Conservation (phyloP, 1,284 basidiomycete species). For the Sanghuangporus sanghuang region DNA sequence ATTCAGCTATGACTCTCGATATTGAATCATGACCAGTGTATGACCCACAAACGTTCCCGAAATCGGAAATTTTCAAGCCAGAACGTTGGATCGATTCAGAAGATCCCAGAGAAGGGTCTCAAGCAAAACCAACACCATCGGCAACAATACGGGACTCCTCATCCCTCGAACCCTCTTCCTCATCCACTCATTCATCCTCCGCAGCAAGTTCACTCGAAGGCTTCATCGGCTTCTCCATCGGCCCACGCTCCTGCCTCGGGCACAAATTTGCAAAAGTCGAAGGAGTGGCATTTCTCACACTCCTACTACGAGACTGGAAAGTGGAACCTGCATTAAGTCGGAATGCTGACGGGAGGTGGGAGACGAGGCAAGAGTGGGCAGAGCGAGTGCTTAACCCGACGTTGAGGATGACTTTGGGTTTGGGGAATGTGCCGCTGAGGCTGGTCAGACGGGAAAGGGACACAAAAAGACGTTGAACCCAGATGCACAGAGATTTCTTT, state of each 20-base stretch:
- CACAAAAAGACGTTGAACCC: background rate
- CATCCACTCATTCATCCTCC: background rate
- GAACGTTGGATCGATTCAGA: conserved; percentile 10
- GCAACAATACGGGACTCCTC: background rate
- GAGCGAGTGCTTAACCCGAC: conserved; percentile 1
- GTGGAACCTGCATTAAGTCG: conserved; percentile 10
- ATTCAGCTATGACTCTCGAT: background rate
- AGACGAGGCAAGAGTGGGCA: conserved; percentile 14
- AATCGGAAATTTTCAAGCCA: conserved; percentile 20
- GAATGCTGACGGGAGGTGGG: conserved; percentile 2
- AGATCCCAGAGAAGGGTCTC: too few relatives aligned
- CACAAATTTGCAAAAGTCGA: conserved; percentile 20
- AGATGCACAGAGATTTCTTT: too few relatives aligned
- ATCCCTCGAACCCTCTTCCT: background rate
- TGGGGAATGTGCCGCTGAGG: conserved; percentile 10
- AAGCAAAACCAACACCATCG: background rate
- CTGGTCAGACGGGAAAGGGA: background rate
- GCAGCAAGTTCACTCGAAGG: conserved; percentile 14
- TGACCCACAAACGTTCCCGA: conserved; percentile 19
- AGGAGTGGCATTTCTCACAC: conserved; percentile 16
- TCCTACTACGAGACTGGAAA: conserved; percentile 15
- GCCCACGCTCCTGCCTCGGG: conserved; percentile 20
- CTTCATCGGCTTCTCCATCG: conserved; percentile 19
- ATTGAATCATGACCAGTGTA: conserved; percentile 8
- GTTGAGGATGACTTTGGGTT: conserved; percentile 3